A percentile compares a stretch with the other conserved stretches of the same genome.
phyloP scores from a whole-genome alignment of 176 grass and related monocot species.

The Pontederia paniculata region DNA sequence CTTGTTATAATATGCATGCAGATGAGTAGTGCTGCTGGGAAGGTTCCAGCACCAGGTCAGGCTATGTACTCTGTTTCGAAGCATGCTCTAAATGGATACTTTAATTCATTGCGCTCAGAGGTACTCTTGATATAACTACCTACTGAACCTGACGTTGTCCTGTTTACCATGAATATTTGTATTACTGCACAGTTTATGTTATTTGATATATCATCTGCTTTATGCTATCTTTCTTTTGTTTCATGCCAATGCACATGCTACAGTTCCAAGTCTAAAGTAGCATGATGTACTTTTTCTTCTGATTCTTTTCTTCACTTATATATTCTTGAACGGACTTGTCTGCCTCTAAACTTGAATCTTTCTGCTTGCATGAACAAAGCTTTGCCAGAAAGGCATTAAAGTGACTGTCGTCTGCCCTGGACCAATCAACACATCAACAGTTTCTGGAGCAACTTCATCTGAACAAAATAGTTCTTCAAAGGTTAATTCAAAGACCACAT shows the following conservation, averaged over 20 bases:
- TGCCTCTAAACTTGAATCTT: neutral
- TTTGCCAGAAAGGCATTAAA: constrained; percentile 82
- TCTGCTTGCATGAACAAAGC: constrained; percentile 29
- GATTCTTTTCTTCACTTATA: neutral
- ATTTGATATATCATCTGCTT: too few species aligned
- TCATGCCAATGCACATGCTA: too few species aligned
- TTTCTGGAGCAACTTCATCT: constrained; percentile 32
- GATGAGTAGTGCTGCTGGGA: constrained; percentile 98
- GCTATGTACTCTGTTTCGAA: constrained; percentile 84
- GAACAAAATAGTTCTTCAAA: constrained; percentile 38
- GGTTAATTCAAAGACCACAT: constrained; percentile 39
- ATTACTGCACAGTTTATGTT: neutral
- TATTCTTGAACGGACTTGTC: neutral
- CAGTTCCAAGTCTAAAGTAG: too few species aligned
- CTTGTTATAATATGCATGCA: constrained; percentile 27
- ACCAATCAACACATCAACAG: constrained; percentile 60
- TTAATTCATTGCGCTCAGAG: constrained; percentile 75
- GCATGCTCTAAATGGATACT: constrained; percentile 96
- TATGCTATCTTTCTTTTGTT: too few species aligned
- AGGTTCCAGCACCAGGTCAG: constrained; percentile 75
- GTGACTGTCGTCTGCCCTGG: constrained; percentile 91
- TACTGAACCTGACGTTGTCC: neutral
- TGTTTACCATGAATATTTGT: neutral
- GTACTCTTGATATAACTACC: constrained; percentile 21
- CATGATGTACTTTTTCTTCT: too few species aligned